These are phyloP conservation scores for Ophiostoma quercus DNA, from an alignment of 2,329 filamentous ascomycete species.

Conservation along the genomic window DNA sequence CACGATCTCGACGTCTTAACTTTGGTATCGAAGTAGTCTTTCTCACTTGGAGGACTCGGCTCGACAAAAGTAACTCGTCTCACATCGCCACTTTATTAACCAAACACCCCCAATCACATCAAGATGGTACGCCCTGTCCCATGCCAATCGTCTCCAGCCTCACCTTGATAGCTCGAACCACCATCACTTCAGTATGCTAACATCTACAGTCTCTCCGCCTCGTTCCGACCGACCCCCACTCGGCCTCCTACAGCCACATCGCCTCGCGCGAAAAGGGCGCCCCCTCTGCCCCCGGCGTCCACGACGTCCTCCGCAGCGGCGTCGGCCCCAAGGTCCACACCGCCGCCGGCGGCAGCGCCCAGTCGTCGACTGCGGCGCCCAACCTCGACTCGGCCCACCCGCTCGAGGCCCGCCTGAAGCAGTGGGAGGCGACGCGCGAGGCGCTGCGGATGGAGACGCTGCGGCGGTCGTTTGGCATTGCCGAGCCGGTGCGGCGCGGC, in stretches of 20 bases:
- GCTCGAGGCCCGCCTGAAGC: slow-evolving; percentile 80
- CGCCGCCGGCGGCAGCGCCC: slow-evolving; percentile 41
- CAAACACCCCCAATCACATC: not conserved
- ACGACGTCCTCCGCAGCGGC: slow-evolving; percentile 86
- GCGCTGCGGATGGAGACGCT: slow-evolving; percentile 81
- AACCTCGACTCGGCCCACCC: slow-evolving; percentile 70
- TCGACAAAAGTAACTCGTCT: not conserved
- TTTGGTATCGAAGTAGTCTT: not conserved
- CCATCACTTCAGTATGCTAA: not conserved
- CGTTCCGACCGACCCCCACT: slow-evolving; percentile 64
- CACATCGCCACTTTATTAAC: not conserved
- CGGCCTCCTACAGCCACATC: slow-evolving; percentile 60
- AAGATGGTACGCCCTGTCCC: slow-evolving; percentile 6
- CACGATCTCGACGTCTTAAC: not conserved
- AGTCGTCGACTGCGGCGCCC: slow-evolving; percentile 38
- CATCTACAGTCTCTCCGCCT: slow-evolving; percentile 74
- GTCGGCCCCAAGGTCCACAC: slow-evolving; percentile 58
- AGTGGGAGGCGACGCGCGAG: slow-evolving; percentile 89
- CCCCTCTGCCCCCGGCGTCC: slow-evolving; percentile 85
- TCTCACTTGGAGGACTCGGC: not conserved
- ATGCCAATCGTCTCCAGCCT: not conserved
- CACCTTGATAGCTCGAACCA: not conserved
- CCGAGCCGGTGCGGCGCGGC: slow-evolving; percentile 82
- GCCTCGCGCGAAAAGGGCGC: slow-evolving; percentile 57
- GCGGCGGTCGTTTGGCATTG: slow-evolving; percentile 81